Base-by-base conservation (phyloP, 352 stramenopile species). In the Pythium phragmiticola region DNA sequence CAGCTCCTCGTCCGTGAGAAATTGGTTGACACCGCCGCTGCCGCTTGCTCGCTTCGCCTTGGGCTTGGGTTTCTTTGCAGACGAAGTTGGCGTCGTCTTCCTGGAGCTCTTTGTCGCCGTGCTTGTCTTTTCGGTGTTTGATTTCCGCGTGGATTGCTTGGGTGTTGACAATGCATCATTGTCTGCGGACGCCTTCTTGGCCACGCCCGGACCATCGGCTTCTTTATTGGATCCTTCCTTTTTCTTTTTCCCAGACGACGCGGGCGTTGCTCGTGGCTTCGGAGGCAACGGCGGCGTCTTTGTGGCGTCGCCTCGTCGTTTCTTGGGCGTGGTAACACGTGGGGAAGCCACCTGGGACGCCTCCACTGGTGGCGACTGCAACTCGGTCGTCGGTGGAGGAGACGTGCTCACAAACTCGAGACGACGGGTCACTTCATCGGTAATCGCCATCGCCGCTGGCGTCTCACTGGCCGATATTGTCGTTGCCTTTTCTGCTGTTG, bases 1-100 rank as follows among this genome's bases (percentile, higher is more conserved):
- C 11, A 69, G 57, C 53, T 74, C 67, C 47, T 74, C 67, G 33
- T 74, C 67, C 7, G 61, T 62, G 30, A 74, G 57, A 23, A 63
- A 50, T 4, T 56, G 41, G n/a, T 57, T 28, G 48, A 23, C 50
- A 39, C 28, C 14, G 4, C 39, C 26, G 34, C 26, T 30, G 4
- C 46, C 34, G 42, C 58, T 67, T 46, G 58, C 45, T 50, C 65
- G 41, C 57, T 73, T 73, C 5, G 45, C 12, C 51, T 73, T 68
- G 23, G 53, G 41, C 57, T 73, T 73, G 4, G 45, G 4, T 52
- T 65, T 60, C 55, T 72, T 72, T 23, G 14, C 4, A 39, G 34
- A 39, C 16, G 63, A 70, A 0, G 54, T 45, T 8, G 56, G 59
- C 16, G 55, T 28, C 3, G 43, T 9, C 28, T 63, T 56, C 61